A percentile compares a stretch with the other conserved stretches of the same genome.
Evolutionary conservation across 2,329 filamentous ascomycete species (phyloP).

Genomic region (Pseudocercospora fuligena): DNA sequence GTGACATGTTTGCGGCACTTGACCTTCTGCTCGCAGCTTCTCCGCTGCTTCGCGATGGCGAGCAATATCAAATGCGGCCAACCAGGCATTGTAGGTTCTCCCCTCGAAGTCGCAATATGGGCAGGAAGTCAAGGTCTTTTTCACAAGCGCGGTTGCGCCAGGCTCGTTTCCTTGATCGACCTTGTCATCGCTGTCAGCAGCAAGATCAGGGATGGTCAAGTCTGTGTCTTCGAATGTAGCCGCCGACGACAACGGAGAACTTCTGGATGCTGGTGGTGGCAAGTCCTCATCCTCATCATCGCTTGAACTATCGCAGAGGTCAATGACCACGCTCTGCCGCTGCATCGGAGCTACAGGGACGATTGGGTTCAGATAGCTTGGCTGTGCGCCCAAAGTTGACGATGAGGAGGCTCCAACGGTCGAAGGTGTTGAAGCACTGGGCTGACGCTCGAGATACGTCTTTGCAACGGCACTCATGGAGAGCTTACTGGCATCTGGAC

Average conservation of each 20-base stretch:
- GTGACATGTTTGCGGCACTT: background rate
- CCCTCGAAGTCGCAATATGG: background rate
- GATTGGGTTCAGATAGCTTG: background rate
- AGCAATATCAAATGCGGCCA: background rate
- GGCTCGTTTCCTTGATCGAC: no score
- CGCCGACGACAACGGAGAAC: background rate
- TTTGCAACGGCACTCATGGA: no score
- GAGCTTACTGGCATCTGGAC: background rate
- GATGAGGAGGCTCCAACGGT: no score
- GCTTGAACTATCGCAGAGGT: background rate
- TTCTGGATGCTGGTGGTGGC: background rate
- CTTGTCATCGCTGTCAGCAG: no score
- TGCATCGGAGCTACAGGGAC: background rate
- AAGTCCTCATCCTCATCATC: background rate
- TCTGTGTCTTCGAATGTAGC: background rate
- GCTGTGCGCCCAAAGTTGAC: no score
- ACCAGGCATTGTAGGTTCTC: background rate
- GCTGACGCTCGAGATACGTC: no score
- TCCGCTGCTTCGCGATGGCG: background rate
- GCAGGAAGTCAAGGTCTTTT: background rate
- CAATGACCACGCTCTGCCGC: background rate
- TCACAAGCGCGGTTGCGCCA: background rate
- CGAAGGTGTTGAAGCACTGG: no score
- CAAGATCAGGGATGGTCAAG: background rate
- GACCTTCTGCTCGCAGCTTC: background rate